phyloP scores from a whole-genome alignment of 148 eudicot genomes.

The Polygonum aviculare region DNA sequence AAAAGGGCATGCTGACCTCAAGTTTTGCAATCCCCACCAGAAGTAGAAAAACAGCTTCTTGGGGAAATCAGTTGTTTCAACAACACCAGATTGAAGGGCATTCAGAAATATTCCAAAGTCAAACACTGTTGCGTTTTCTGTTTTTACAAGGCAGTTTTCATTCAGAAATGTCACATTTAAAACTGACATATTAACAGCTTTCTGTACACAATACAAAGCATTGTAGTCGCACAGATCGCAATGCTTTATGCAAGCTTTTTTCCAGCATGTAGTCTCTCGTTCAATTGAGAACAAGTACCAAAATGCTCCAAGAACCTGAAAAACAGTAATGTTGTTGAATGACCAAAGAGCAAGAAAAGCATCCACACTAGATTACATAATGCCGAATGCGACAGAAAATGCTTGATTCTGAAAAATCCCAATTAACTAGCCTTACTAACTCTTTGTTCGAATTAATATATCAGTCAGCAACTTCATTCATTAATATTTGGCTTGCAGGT shows the following conservation, averaged over 20 bases:
- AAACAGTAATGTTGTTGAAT: slow-evolving; percentile 17
- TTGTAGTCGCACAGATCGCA: slow-evolving; percentile 19
- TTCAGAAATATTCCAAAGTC: slow-evolving; percentile 81
- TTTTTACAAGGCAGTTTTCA: slow-evolving; percentile 40
- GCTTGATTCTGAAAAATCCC: too few species aligned
- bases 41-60: slow-evolving; percentile 87
- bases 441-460: neutral
- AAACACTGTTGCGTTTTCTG: slow-evolving; percentile 36
- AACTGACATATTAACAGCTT: slow-evolving; percentile 30
- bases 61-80: slow-evolving; percentile 63
- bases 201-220: slow-evolving; percentile 40
- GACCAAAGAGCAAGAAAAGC: neutral
- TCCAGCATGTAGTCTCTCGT: slow-evolving; percentile 83
- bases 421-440: neutral
- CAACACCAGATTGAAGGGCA: slow-evolving; percentile 74
- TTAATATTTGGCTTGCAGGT: neutral
- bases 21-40: slow-evolving; percentile 97
- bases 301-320: slow-evolving; percentile 75
- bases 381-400: neutral
- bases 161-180: slow-evolving; percentile 28
- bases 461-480: neutral
- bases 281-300: slow-evolving; percentile 95
- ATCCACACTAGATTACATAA: neutral
- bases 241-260: slow-evolving; percentile 36
- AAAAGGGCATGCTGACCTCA: slow-evolving; percentile 50